Percentiles rank a stretch among this genome's conserved stretches.
Evolutionary conservation across 2,329 filamentous ascomycete species (phyloP).

Genomic region (Akanthomyces uredinophilus): DNA sequence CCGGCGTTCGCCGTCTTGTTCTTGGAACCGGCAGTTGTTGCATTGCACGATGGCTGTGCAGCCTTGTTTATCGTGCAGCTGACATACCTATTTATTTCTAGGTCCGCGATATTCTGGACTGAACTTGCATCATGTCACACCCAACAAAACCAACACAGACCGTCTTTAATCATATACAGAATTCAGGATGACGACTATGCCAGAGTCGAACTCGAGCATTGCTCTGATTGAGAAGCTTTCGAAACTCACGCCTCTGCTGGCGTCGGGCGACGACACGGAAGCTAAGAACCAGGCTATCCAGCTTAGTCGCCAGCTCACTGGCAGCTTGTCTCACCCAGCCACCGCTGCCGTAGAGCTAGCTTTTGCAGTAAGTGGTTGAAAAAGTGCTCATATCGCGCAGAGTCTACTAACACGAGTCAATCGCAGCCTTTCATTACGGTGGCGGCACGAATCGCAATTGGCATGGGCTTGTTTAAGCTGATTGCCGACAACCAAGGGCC

Average conservation of each 20-base stretch:
- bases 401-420: no score
- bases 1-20: background rate
- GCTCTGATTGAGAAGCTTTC: background rate
- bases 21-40: background rate
- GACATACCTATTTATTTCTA: background rate
- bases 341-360: background rate
- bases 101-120: background rate
- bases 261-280: background rate
- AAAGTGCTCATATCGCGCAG: no score
- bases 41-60: background rate
- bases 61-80: background rate
- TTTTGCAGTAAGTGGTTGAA: background rate
- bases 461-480: slow-evolving; percentile 5
- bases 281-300: slow-evolving; percentile 1
- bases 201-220: background rate
- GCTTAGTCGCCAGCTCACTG: background rate
- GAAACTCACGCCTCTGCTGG: background rate
- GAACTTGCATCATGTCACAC: background rate
- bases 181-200: background rate
- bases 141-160: background rate
- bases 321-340: slow-evolving; percentile 1
- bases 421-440: slow-evolving; percentile 6
- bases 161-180: no score
- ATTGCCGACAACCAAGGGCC: slow-evolving; percentile 1
- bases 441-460: slow-evolving; percentile 8